Percentiles rank a stretch among this genome's conserved stretches.
Conservation (phyloP, 106 monocot species). For the Allium fistulosum region DNA sequence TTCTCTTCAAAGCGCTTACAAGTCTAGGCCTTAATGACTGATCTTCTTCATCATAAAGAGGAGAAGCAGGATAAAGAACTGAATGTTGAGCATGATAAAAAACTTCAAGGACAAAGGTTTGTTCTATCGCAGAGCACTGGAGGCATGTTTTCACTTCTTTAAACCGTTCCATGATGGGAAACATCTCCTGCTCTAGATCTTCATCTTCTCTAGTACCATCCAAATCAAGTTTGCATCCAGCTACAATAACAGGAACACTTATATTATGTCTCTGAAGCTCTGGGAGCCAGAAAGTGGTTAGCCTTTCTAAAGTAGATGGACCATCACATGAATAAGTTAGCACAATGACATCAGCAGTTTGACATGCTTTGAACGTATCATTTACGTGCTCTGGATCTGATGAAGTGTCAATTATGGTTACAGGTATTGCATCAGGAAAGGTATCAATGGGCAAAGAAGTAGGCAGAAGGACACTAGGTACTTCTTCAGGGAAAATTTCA, state of each 20-base stretch:
- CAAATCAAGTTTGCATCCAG: slow-evolving; percentile 90
- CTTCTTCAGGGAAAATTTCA: slow-evolving; percentile 77
- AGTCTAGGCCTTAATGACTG: slow-evolving; percentile 81
- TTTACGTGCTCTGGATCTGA: slow-evolving; percentile 55
- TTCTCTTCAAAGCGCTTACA: slow-evolving; percentile 83
- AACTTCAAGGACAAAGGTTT: slow-evolving; percentile 78
- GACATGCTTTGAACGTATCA: slow-evolving; percentile 58
- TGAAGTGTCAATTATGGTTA: slow-evolving; percentile 93
- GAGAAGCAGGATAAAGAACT: slow-evolving; percentile 91
- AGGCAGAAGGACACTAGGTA: slow-evolving; percentile 60
- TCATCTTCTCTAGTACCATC: slow-evolving; percentile 31
- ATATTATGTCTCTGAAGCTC: slow-evolving; percentile 85
- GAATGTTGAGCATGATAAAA: slow-evolving; percentile 98
- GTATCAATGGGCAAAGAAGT: slow-evolving; percentile 84
- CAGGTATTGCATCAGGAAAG: slow-evolving; percentile 87
- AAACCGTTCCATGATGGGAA: slow-evolving; percentile 94
- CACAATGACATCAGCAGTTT: slow-evolving; percentile 70
- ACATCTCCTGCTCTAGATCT: slow-evolving; percentile 81
- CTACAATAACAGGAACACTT: slow-evolving; percentile 74
- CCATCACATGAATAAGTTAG: slow-evolving; percentile 91
- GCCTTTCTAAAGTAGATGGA: slow-evolving; percentile 77
- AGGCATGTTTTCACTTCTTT: slow-evolving; percentile 95
- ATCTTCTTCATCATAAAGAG: slow-evolving; percentile 91
- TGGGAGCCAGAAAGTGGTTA: slow-evolving; percentile 93
- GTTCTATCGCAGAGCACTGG: slow-evolving; percentile 84